Evolutionary conservation across 2,329 filamentous ascomycete species (phyloP).

Genomic region (Zymoseptoria crescenta): DNA sequence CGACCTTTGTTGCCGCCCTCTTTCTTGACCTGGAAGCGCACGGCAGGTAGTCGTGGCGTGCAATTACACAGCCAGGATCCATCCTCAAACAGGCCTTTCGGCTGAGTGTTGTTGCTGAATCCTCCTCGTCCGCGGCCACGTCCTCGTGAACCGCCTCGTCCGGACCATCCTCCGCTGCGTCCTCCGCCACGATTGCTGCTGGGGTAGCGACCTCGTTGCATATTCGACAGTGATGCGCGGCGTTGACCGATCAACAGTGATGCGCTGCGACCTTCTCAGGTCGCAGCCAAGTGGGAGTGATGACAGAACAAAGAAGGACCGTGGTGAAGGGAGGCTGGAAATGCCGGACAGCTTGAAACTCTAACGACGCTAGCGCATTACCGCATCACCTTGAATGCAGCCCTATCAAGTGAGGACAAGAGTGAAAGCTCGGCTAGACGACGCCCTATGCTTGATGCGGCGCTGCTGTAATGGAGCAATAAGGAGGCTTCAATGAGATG

Average conservation of each 20-base stretch:
- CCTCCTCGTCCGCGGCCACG: constrained; percentile 8
- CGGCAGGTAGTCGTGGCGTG: constrained; percentile 45
- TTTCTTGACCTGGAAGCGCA: constrained; percentile 51
- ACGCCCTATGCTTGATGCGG: too few species aligned
- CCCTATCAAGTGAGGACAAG: not conserved
- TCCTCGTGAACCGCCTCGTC: constrained; percentile 5
- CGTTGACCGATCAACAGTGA: not conserved
- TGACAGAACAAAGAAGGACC: not conserved
- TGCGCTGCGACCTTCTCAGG: not conserved
- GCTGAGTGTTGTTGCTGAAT: constrained; percentile 2
- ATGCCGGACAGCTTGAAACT: not conserved
- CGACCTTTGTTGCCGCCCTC: constrained; percentile 47
- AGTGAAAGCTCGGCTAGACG: too few species aligned
- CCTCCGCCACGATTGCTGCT: not conserved
- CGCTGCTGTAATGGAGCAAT: too few species aligned
- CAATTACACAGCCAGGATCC: constrained; percentile 50
- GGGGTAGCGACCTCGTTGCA: not conserved
- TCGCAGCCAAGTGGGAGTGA: not conserved
- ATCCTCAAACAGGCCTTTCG: constrained; percentile 26
- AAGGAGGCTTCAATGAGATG: too few species aligned
- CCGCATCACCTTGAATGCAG: not conserved
- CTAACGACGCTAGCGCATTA: not conserved
- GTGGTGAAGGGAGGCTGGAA: not conserved
- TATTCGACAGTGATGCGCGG: not conserved
- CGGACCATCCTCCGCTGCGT: not conserved